Base-by-base conservation (phyloP, 1,139 yeast species). In the Hemisphaericaspora lyxosophila region DNA sequence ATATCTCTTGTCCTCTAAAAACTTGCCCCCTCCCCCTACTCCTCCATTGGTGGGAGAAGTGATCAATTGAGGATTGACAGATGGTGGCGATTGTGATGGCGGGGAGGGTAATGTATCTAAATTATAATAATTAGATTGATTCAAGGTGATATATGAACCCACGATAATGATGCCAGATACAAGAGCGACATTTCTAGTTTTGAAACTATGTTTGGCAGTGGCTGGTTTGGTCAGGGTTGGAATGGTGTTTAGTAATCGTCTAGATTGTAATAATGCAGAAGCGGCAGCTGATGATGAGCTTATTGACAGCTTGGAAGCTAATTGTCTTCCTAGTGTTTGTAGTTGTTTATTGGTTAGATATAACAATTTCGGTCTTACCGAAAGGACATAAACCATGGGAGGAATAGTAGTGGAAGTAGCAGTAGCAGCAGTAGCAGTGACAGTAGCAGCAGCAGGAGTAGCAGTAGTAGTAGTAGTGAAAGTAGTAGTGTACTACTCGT, bases 131-230 rank as follows among this genome's bases (percentile, higher is more conserved):
- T 67, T 64, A 17, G 71, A 57, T 47, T 63, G 73, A 43, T 62
- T 67, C 47, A 71, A 64, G 3, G 71, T 54, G 25, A 71, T 60
- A 43, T 67, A 71, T 6, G 73, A 65, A 4, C 76, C 75, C 19
- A 71, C 70, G n/a, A 70, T 64, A 31, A 71, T 61, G 35, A 70
- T 51, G 15, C 75, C 75, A n/a, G 73, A 64, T 1, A 70, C 64
- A 5, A 70, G 51, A 3, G 76, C 76, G 31, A 70, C 72, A 39
- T 60, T 62, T 25, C 64, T 59, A 42, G 55, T 63, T 35, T 60
- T 55, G 35, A 57, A 40, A 20, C 45, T 48, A 23, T 40, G 35
- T 33, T 22, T 27, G 6, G 19, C n/a, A 5, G 26, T 8, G 8
- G 18, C 12, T 6, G 16, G 20, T n/a, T 25, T 15, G 16, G 13